These are phyloP conservation scores for Apiospora marii DNA, from an alignment of 2,329 filamentous ascomycete species.

Conservation along the genomic window DNA sequence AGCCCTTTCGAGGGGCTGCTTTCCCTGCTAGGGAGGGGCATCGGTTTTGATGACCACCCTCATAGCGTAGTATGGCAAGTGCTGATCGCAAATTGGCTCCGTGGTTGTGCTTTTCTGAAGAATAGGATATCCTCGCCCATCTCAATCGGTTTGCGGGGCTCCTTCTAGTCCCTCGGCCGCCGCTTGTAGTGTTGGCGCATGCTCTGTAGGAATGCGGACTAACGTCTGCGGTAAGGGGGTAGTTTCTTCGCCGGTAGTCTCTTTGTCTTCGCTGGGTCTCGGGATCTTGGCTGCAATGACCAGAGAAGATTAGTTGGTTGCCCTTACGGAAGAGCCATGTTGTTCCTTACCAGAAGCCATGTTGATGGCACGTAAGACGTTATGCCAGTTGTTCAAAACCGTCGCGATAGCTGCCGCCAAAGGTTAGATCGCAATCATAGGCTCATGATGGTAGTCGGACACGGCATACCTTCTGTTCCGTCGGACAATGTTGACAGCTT, in stretches of 20 bases:
- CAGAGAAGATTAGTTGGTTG: neutral
- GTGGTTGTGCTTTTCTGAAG: neutral
- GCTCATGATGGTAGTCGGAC: neutral
- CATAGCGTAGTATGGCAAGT: neutral
- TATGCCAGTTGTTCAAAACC: slow-evolving; percentile 89
- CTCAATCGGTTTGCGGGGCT: slow-evolving; percentile 27
- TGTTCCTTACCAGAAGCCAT: slow-evolving; percentile 78
- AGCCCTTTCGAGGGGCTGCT: neutral
- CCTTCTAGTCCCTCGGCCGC: slow-evolving; percentile 55
- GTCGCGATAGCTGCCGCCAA: slow-evolving; percentile 74
- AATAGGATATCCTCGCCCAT: neutral
- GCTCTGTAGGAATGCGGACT: slow-evolving; percentile 84
- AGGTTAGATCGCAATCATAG: neutral
- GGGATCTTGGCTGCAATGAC: slow-evolving; percentile 69
- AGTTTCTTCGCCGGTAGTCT: slow-evolving; percentile 36
- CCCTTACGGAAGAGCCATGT: slow-evolving; percentile 29
- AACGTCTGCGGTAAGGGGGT: slow-evolving; percentile 78
- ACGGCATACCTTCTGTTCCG: slow-evolving; percentile 75
- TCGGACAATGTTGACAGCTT: slow-evolving; percentile 81
- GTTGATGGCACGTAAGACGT: slow-evolving; percentile 82
- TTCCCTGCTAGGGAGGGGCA: neutral
- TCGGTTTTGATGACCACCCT: neutral
- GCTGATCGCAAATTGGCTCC: neutral
- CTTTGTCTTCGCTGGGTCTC: slow-evolving; percentile 57
- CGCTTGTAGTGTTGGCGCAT: slow-evolving; percentile 70